Conservation (phyloP, 805 yeast genomes). For the Teunomyces lycoperdinae region DNA sequence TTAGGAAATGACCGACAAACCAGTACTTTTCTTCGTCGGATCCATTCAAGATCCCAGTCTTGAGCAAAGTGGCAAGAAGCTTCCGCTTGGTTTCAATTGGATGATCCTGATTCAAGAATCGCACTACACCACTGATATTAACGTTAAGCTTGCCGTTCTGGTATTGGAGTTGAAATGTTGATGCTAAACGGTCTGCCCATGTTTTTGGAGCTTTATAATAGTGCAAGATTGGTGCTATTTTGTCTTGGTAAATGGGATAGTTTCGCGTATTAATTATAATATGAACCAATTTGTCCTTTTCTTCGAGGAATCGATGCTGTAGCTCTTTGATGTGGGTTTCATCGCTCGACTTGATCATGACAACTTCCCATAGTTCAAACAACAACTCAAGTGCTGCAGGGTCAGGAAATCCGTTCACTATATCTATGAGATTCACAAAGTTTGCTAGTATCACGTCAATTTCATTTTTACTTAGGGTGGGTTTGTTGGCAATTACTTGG, state of each 20-base stretch:
- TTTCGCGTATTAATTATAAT: conserved; percentile 26
- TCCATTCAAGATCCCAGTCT: conserved; percentile 18
- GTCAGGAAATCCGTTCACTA: conserved; percentile 18
- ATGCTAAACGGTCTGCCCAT: conserved; percentile 25
- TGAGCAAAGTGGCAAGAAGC: conserved; percentile 14
- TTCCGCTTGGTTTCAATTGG: conserved; percentile 18
- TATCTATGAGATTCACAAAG: conserved; percentile 21
- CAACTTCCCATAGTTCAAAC: conserved; percentile 23
- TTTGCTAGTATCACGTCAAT: conserved; percentile 14
- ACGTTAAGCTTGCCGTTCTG: conserved; percentile 7
- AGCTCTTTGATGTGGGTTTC: conserved; percentile 8
- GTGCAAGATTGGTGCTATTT: conserved; percentile 17
- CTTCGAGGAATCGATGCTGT: conserved; percentile 15
- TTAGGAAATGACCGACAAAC: conserved; percentile 16
- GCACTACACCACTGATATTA: conserved; percentile 11
- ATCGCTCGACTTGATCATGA: conserved; percentile 11
- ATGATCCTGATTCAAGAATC: conserved; percentile 13
- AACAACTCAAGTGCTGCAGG: conserved; percentile 15
- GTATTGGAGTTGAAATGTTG: conserved; percentile 20
- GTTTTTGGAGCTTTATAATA: conserved; percentile 4
- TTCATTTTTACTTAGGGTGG: conserved; percentile 7
- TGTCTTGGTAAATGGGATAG: conserved; percentile 18
- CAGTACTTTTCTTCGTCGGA: conserved; percentile 10
- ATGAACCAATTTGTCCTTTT: conserved; percentile 22
- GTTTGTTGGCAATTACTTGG: conserved; percentile 9